Evolutionary conservation across 345 rosid species (phyloP), one percentile per base, ranked within the genome.

Genomic region (Dipteronia sinensis): DNA sequence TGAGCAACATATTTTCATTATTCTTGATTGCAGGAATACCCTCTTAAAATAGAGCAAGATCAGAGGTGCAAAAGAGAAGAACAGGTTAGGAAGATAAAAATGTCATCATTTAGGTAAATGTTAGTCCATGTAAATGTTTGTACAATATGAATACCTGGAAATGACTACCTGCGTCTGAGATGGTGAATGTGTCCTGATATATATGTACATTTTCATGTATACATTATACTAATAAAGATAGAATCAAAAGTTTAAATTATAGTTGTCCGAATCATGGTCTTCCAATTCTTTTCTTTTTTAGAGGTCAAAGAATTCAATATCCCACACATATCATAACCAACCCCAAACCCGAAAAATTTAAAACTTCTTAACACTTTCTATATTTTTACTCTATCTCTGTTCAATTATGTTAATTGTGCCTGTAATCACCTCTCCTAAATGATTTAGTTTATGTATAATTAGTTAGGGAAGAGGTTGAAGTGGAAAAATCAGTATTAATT

Each of bases 21-120:
- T 56, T 44, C 55, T 55, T 56, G 23, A 15, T 42, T 81, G 78
- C 73, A 77, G 78, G 58, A 69, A 20, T 42, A 27, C 64, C 40
- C 11, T 9, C 47, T 12, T 56, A 5, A n/a, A 51, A 40, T 31
- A 11, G 7, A 27, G 47, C 22, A n/a, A 23, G 51, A 51, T 46
- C 74, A 53, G 66, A 73, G 63, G 67, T 58, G 74, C 67, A 19
- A 49, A 59, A 22, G 55, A 56, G 61, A 20, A 38, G n/a, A 34
- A 10, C 31, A 31, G 38, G 23, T 55, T 31, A 67, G 72, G 65
- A 22, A 55, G 55, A 76, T 42, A 59, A 66, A 27, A 22, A 19
- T 13, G 8, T 4, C 63, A 2, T 27, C 46, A 23, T 55, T 46
- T 23, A 46, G 61, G 59, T 62, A 62, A 19, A 44, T 74, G 46